Evolutionary conservation across 768 basidiomycete genomes (phyloP).

Genomic region (Lactarius evosmus): DNA sequence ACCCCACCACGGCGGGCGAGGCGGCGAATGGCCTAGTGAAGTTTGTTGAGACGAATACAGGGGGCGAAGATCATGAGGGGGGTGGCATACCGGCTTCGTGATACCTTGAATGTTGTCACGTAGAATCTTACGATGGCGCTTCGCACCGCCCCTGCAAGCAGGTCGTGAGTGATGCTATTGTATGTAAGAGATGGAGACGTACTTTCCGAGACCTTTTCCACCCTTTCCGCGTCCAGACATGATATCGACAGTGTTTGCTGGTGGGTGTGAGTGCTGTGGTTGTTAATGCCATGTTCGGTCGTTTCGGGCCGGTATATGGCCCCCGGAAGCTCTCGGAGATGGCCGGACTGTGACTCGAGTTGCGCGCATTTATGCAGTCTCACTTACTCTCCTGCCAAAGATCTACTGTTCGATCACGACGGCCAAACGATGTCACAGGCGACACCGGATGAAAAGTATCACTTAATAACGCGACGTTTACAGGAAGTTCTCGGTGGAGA

Average conservation of each 20-base stretch:
- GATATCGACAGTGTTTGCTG: neutral
- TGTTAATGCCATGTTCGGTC: too few species aligned
- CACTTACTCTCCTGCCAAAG: too few species aligned
- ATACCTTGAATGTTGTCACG: conserved; percentile 52
- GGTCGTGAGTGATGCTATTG: neutral
- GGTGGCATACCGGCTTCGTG: conserved; percentile 39
- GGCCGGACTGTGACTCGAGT: conserved; percentile 1
- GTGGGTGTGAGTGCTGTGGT: too few species aligned
- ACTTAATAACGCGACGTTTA: conserved; percentile 80
- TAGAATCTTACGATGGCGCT: conserved; percentile 47
- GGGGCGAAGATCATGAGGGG: conserved; percentile 10
- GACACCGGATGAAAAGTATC: conserved; percentile 50
- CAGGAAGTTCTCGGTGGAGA: conserved; percentile 89
- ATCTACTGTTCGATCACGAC: neutral
- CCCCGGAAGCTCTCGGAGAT: conserved; percentile 7
- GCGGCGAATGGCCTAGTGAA: conserved; percentile 43
- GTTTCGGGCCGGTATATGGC: neutral
- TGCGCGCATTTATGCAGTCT: neutral
- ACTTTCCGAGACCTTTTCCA: conserved; percentile 48
- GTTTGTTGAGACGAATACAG: conserved; percentile 17
- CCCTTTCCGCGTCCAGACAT: conserved; percentile 52
- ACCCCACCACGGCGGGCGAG: conserved; percentile 64
- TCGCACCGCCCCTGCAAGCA: conserved; percentile 37
- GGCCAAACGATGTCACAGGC: conserved; percentile 9
- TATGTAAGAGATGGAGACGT: neutral